Conservation (phyloP, 1,139 yeast species). For the Lodderomyces orthopsilosis region DNA sequence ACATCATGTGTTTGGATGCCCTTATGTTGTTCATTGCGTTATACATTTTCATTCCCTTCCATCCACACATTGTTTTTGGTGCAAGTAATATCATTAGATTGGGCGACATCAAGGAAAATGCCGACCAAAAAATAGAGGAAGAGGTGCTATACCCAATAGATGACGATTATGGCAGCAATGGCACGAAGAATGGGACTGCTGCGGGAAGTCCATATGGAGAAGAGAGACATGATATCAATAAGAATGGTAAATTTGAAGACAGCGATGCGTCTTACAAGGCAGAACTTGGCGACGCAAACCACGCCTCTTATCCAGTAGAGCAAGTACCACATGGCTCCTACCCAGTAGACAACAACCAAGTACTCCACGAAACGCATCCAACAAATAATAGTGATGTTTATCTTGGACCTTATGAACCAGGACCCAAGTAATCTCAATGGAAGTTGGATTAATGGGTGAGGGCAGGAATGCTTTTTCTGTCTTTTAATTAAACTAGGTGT, state of each 20-base stretch:
- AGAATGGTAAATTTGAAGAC: background rate
- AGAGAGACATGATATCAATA: background rate
- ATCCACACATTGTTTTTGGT: slow-evolving; percentile 61
- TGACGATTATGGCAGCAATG: background rate
- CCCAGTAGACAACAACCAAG: too few relatives aligned
- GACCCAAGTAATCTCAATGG: too few relatives aligned
- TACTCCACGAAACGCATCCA: too few relatives aligned
- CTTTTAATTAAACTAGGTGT: too few relatives aligned
- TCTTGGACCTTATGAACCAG: too few relatives aligned
- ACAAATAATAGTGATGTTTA: too few relatives aligned
- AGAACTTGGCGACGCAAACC: background rate
- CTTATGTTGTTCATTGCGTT: slow-evolving; percentile 53
- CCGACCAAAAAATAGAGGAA: slow-evolving; percentile 10
- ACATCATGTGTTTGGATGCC: slow-evolving; percentile 72
- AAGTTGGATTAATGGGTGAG: too few relatives aligned
- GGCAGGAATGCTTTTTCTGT: too few relatives aligned
- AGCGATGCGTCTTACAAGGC: background rate
- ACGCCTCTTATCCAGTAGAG: background rate
- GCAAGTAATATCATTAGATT: slow-evolving; percentile 12
- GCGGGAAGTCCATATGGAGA: background rate
- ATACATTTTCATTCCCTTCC: slow-evolving; percentile 46
- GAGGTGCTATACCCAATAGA: background rate
- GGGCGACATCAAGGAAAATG: slow-evolving; percentile 12
- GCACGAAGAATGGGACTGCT: background rate
- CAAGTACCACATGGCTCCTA: background rate